Base-by-base conservation (phyloP, 1,284 basidiomycete genomes). In the Trametes versicolor region DNA sequence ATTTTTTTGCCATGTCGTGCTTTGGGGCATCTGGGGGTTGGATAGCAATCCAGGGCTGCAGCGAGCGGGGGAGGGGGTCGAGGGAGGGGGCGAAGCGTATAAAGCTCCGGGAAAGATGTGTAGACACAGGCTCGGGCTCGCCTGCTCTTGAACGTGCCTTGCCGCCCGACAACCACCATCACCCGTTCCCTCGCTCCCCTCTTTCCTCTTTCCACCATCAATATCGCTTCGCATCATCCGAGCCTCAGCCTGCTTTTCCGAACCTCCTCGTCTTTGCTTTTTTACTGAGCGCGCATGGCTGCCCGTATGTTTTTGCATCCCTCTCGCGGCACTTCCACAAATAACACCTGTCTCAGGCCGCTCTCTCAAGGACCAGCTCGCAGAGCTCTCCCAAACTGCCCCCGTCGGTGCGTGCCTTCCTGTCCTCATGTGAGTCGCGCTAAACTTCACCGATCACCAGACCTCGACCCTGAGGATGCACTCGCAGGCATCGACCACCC, bases 281-380 rank as follows among this genome's bases (percentile, higher is more conserved):
- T 13, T 37, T 37, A 52, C 39, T 53, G 21, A 50, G 32, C 53
- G 19, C 34, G 51, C 63, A 74, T 74, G 72, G 43, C 72, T 51
- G 54, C 62, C 34, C 65, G 70, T 69, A 62, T 56, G 60, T 64
- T 43, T 58, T 61, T 55, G 21, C 59, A 53, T 56, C 57, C 41
- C 61, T 67, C 60, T 43, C 58, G 58, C 69, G 54, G 59, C 61
- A 66, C 67, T 56, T 55, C 61, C 60, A 56, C 65, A 45, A 53
- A 62, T 72, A 58, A 68, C 62, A 10, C 41, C 21, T 43, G 41
- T 27, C 10, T 13, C 66, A 90, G 88, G 87, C 50, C 75, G 88
- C 51, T 87, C 92, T 2, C 85, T 97, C 41, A 91, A 91, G 4
- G 86, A 96, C 75, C 94, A 96, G 75, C 87, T 97, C 58, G 91